Percentiles rank a stretch among this genome's conserved stretches.
Conservation (phyloP, 2,329 filamentous ascomycete species). For the Colletotrichum chlorophyti region DNA sequence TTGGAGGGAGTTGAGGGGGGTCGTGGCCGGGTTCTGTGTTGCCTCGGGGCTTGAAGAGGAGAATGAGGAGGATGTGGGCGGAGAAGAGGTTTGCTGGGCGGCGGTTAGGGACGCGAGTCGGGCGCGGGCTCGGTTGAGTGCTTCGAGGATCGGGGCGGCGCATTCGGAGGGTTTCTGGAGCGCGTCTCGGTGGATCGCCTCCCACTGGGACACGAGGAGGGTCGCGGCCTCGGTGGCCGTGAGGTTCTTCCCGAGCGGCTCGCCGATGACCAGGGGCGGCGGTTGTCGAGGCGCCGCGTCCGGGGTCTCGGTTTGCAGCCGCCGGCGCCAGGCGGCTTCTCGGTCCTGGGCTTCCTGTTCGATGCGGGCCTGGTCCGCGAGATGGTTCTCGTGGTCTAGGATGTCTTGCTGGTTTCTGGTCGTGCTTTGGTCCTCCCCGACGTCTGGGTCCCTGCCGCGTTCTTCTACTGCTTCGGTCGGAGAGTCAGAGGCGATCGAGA, state of each 20-base stretch:
- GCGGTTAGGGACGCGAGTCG: background rate
- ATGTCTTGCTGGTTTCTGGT: background rate
- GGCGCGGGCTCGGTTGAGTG: slow-evolving; percentile 15
- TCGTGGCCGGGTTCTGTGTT: background rate
- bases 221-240: slow-evolving; percentile 44
- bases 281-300: background rate
- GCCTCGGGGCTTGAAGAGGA: background rate
- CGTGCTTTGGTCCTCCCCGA: background rate
- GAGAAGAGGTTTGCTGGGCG: background rate
- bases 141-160: slow-evolving; percentile 2
- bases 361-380: background rate
- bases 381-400: background rate
- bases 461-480: background rate
- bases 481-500: background rate
- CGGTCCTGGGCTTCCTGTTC: slow-evolving; percentile 6
- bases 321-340: background rate
- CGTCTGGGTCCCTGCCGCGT: no score
- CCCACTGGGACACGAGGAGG: slow-evolving; percentile 44
- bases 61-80: background rate
- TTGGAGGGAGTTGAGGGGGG: slow-evolving; percentile 12
- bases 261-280: slow-evolving; percentile 42
- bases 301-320: background rate
- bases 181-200: slow-evolving; percentile 37
- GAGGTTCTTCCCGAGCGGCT: slow-evolving; percentile 42
- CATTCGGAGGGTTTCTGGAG: slow-evolving; percentile 27